These are phyloP conservation scores for Helotiales sp. DNA, from an alignment of 2,329 filamentous ascomycete genomes.

Conservation along the genomic window DNA sequence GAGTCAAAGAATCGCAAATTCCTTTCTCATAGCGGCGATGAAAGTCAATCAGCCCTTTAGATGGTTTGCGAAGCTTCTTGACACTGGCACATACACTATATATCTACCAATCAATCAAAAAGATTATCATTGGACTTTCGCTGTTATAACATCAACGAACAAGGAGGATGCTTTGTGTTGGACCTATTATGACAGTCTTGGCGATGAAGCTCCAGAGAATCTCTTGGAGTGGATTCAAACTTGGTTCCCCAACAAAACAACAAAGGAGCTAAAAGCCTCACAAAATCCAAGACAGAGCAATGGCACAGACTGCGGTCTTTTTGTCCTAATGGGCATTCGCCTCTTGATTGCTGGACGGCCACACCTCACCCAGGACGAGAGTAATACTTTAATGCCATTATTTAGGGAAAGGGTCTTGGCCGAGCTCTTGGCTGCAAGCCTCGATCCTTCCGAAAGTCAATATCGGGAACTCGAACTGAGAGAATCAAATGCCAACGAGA, in stretches of 20 bases:
- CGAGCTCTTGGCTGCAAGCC: slow-evolving; percentile 25
- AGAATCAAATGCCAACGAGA: slow-evolving; percentile 13
- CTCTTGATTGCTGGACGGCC: slow-evolving; percentile 17
- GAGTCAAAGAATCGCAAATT: slow-evolving; percentile 12
- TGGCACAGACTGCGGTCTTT: slow-evolving; percentile 22
- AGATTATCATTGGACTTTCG: slow-evolving; percentile 22
- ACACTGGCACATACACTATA: slow-evolving; percentile 26
- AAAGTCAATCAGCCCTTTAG: slow-evolving; percentile 9
- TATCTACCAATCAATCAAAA: slow-evolving; percentile 20
- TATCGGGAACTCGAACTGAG: slow-evolving; percentile 18
- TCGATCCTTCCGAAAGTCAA: slow-evolving; percentile 21
- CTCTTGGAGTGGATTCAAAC: slow-evolving; percentile 19
- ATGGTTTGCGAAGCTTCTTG: slow-evolving; percentile 12
- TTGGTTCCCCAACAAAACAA: slow-evolving; percentile 1
- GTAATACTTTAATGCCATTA: slow-evolving; percentile 20
- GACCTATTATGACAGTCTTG: slow-evolving; percentile 26
- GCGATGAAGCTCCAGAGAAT: slow-evolving; percentile 5
- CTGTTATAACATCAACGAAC: slow-evolving; percentile 21
- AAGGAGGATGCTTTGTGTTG: slow-evolving; percentile 16
- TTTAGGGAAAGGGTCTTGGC: slow-evolving; percentile 27
- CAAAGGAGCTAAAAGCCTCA: not conserved
- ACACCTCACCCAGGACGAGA: slow-evolving; percentile 22
- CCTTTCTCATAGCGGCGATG: slow-evolving; percentile 18
- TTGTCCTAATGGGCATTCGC: slow-evolving; percentile 26
- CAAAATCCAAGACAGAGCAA: slow-evolving; percentile 18